Base-by-base conservation (phyloP, 1,284 basidiomycete genomes). In the Tylopilus sp. region DNA sequence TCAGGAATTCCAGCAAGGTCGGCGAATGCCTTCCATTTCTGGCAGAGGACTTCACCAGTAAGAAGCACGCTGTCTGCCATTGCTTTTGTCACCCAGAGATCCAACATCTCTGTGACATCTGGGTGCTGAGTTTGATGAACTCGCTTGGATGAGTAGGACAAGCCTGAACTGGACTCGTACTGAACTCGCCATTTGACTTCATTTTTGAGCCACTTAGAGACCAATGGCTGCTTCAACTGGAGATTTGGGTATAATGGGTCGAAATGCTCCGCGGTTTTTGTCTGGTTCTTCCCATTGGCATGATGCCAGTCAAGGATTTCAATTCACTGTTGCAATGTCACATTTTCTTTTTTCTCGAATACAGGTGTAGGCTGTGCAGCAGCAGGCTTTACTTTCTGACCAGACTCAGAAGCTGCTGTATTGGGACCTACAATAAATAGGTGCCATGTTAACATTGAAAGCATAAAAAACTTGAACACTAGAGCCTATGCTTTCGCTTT, bases 51-150 rank as follows among this genome's bases (percentile, higher is more conserved):
- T 0, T 70, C 19, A 0, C 65, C 54, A 6, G 38, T 67, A 0
- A 70, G 32, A 2, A 70, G 4, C 0, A 71, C 0, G 0, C 15
- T 10, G 2, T 69, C 54, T 0, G 26, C 57, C 64, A 71, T 69
- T 1, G 44, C 70, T 22, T 72, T 69, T 0, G 32, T 61, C 0
- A 72, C 36, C 61, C 70, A 72, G 0, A 72, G 52, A 5, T 72
- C 65, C 3, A 70, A 2, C 69, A 72, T 72, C 2, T 71, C 61
- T 0, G n/a, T 69, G 0, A 72, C 55, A 0, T 72, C 51, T 0
- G 60, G 56, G 57, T 72, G 63, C 2, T 53, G 22, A 0, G 55
- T 73, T 15, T 73, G 65, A 49, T 7, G 3, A 1, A 68, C 4
- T 4, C 3, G 0, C 19, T 72, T 72, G 5, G 2, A 12, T 1